Conservation (phyloP, 257 asterid genomes). For the Apocynum venetum region DNA sequence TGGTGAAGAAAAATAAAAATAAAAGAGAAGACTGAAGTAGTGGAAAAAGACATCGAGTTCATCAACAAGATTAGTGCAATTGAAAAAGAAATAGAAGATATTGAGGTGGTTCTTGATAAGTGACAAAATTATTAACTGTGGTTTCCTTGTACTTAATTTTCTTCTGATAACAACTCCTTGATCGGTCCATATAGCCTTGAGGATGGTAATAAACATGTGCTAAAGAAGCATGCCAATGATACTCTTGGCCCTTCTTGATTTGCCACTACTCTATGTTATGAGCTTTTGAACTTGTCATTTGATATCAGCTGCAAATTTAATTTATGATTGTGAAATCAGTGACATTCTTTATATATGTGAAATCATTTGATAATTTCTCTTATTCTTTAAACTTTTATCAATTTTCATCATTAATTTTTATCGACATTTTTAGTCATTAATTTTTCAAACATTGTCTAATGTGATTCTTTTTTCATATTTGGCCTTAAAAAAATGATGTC, state of each 20-base stretch:
- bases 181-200: conserved; percentile 15
- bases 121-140: conserved; percentile 5
- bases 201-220: conserved; percentile 1
- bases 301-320: conserved; percentile 11
- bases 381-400: no score
- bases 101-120: neutral
- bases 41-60: no score
- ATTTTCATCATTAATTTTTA: no score
- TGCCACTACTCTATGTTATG: conserved; percentile 17
- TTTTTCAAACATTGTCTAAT: no score
- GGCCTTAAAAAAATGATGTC: no score
- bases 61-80: no score
- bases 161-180: conserved; percentile 13
- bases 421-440: no score
- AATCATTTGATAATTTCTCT: no score
- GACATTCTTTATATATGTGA: neutral
- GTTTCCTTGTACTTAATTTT: conserved; percentile 17
- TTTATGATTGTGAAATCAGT: neutral
- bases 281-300: conserved; percentile 20
- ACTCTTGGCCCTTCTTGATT: conserved; percentile 7
- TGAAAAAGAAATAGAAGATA: no score
- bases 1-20: no score
- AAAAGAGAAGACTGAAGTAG: no score
- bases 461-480: no score
- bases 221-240: conserved; percentile 21